These are phyloP conservation scores for Penicillium sp. DNA, from an alignment of 2,329 filamentous ascomycete species.

Conservation along the genomic window DNA sequence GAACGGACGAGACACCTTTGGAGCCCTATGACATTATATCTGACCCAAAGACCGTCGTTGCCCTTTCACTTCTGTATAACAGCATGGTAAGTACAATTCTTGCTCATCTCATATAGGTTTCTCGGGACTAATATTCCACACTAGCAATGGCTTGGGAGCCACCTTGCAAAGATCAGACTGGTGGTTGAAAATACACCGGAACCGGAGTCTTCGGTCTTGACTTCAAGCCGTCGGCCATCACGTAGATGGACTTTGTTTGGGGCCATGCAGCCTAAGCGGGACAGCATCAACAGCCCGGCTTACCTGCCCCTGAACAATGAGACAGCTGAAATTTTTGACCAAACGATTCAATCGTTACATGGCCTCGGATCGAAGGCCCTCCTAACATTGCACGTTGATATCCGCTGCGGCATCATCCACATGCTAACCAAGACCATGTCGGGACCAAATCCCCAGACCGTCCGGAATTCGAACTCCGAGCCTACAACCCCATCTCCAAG, in stretches of 20 bases:
- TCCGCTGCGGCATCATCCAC: slow-evolving; percentile 78
- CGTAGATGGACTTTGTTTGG: slow-evolving; percentile 81
- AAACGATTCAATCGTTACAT: slow-evolving; percentile 75
- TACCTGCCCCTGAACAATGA: slow-evolving; percentile 85
- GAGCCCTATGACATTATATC: slow-evolving; percentile 79
- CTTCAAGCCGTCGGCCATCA: slow-evolving; percentile 50
- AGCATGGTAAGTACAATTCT: slow-evolving; percentile 61
- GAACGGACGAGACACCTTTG: slow-evolving; percentile 57
- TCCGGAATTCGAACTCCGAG: slow-evolving; percentile 33
- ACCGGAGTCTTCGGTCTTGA: slow-evolving; percentile 48
- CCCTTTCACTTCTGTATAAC: slow-evolving; percentile 83
- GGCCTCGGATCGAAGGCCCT: slow-evolving; percentile 74
- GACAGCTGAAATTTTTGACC: slow-evolving; percentile 82
- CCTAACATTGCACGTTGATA: slow-evolving; percentile 80
- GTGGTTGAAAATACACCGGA: slow-evolving; percentile 64
- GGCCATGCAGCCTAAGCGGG: slow-evolving; percentile 54
- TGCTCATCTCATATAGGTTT: not conserved
- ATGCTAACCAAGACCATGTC: slow-evolving; percentile 65
- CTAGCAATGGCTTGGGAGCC: slow-evolving; percentile 81
- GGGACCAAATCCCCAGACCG: slow-evolving; percentile 46
- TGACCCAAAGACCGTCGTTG: slow-evolving; percentile 79
- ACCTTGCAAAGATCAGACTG: slow-evolving; percentile 73
- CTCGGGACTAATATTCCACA: slow-evolving; percentile 9
- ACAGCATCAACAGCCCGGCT: slow-evolving; percentile 57
- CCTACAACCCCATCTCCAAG: slow-evolving; percentile 55